phyloP scores from a whole-genome alignment of 176 grass and related monocot genomes.

The Rhynchospora pubera region DNA sequence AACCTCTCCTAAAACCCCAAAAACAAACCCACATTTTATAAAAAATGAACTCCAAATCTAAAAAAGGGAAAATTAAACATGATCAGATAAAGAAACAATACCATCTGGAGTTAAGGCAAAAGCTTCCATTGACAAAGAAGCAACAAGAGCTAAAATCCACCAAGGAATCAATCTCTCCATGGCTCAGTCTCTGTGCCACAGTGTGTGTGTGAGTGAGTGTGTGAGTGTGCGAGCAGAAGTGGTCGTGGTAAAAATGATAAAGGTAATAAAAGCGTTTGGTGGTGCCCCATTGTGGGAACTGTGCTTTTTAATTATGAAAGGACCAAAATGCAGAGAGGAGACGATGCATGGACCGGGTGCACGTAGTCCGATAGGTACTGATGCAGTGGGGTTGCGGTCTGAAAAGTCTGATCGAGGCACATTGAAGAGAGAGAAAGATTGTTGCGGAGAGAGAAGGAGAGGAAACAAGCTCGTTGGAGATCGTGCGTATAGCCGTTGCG shows the following conservation, averaged over 20 bases:
- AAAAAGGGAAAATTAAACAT: neutral
- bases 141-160: neutral
- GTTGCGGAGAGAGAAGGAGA: slow-evolving; percentile 4
- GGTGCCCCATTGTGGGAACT: neutral
- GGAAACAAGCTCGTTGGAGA: slow-evolving; percentile 1
- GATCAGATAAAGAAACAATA: slow-evolving; percentile 15
- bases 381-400: neutral
- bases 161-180: slow-evolving; percentile 9
- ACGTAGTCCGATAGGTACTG: neutral
- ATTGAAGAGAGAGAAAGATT: slow-evolving; percentile 18
- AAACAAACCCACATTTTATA: neutral
- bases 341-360: neutral
- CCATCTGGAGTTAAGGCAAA: slow-evolving; percentile 62
- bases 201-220: neutral
- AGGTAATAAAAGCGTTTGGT: slow-evolving; percentile 9
- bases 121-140: neutral
- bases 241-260: neutral
- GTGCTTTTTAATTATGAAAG: slow-evolving; percentile 19
- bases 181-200: neutral
- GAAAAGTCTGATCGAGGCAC: slow-evolving; percentile 8
- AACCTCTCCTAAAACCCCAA: slow-evolving; percentile 44
- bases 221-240: neutral
- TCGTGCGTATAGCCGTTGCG: slow-evolving; percentile 22
- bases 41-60: neutral
- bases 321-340: slow-evolving; percentile 2